These are phyloP conservation scores for Symbiotaphrina buchneri DNA, from an alignment of 495 filamentous ascomycete species.

Conservation along the genomic window DNA sequence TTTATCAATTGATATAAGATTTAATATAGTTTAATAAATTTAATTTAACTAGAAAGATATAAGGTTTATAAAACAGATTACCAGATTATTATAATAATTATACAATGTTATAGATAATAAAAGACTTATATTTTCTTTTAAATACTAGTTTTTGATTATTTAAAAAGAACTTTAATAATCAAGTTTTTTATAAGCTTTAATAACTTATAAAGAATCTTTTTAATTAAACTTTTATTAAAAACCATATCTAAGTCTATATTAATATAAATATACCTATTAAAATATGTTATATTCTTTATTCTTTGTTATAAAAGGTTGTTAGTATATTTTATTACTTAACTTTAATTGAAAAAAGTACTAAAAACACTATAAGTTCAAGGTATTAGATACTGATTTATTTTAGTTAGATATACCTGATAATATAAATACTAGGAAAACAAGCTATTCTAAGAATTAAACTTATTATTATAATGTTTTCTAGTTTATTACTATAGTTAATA, in stretches of 20 bases:
- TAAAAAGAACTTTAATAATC: too few species aligned
- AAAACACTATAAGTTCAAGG: background rate
- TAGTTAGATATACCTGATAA: background rate
- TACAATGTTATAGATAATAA: background rate
- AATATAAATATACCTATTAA: background rate
- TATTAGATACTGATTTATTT: background rate
- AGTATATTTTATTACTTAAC: background rate
- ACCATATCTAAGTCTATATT: too few species aligned
- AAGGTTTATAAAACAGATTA: background rate
- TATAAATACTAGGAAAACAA: background rate
- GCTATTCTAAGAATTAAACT: background rate
- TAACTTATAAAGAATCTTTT: too few species aligned
- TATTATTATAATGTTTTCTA: background rate
- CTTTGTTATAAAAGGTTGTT: too few species aligned
- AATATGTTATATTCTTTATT: background rate
- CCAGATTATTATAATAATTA: background rate
- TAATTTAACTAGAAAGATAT: too few species aligned
- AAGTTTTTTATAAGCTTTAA: too few species aligned
- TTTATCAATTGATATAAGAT: too few species aligned
- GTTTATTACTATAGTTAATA: background rate
- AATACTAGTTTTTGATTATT: too few species aligned
- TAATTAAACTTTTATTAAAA: too few species aligned
- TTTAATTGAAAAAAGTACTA: background rate
- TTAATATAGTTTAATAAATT: too few species aligned
- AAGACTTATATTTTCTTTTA: too few species aligned